Evolutionary conservation across 2,329 filamentous ascomycete genomes (phyloP), one percentile per base, ranked within the genome.

Genomic region (Aspergillus uvarum): DNA sequence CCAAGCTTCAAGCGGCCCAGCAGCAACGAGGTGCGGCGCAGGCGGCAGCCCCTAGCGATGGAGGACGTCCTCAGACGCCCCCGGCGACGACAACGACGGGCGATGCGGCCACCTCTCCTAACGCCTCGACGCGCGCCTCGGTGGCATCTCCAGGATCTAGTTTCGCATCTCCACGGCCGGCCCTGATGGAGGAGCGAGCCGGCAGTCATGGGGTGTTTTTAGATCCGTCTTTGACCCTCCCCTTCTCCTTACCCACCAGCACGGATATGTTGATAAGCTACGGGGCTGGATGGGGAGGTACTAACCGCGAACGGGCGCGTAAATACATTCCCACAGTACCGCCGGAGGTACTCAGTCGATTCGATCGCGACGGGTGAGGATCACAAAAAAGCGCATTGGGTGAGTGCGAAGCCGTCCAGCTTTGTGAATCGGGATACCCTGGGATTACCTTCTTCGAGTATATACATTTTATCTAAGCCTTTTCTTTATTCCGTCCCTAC

Each of bases 231-330:
- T 81, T 96, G 61, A 96, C 97, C 84, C 83, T 99, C 26, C 95
- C 95, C 0, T 99, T 99, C 74, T 89, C 90, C n/a, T 81, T 99
- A 29, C 95, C 95, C 1, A 96, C 94, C 1, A 95, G 92, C 59
- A 98, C 93, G 26, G 95, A 99, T 75, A 99, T 99, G 95, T 83
- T 98, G 51, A 87, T 99, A 51, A 94, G 89, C 66, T 99, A 96
- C 70, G 95, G 95, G 0, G 93, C 95, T 12, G 95, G 95, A 0
- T 95, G 98, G 70, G 95, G 95, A 5, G 95, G 95, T 0, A 81
- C 95, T 51, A 96, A 99, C 78, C 85, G 90, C 63, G 95, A 98
- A 77, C 84, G 92, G 59, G 95, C 96, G 76, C 84, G 92, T 66
- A 96, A 96, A 78, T 99, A 99, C 74, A 96, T 96, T 50, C 95